phyloP scores from a whole-genome alignment of 2,329 filamentous ascomycete genomes.

The Botryotinia calthae region DNA sequence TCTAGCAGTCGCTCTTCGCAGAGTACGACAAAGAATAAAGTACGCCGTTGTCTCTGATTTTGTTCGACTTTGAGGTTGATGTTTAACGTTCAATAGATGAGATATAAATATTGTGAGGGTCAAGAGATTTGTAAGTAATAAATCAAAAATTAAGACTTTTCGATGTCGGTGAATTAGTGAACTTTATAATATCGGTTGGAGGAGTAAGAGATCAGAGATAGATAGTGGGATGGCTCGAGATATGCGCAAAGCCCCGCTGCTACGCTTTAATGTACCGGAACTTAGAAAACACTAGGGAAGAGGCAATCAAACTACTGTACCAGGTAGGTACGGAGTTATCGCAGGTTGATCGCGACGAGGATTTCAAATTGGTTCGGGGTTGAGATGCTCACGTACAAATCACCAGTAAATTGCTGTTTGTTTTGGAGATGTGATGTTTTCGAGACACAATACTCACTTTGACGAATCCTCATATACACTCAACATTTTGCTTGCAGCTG shows the following conservation, averaged over 20 bases:
- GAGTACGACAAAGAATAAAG: background rate
- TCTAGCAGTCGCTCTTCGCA: background rate
- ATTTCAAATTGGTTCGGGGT: background rate
- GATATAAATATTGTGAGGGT: background rate
- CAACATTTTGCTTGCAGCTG: background rate
- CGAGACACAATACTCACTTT: background rate
- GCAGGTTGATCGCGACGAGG: background rate
- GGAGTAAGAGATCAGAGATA: background rate
- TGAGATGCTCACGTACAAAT: background rate
- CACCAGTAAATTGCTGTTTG: background rate
- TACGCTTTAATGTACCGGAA: background rate
- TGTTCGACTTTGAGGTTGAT: background rate
- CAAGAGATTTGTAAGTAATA: constrained; percentile 8
- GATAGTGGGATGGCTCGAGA: background rate
- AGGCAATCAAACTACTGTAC: background rate
- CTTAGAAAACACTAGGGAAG: background rate
- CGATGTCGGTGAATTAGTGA: background rate
- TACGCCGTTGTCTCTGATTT: background rate
- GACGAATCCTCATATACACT: background rate
- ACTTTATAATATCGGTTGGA: background rate
- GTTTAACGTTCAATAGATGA: background rate
- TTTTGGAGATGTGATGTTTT: background rate
- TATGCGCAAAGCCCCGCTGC: constrained; percentile 11
- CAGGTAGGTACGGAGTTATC: background rate
- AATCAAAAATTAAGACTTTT: constrained; percentile 1